Conservation (phyloP, 2,329 filamentous ascomycete genomes). For the Aureobasidium mangrovei region DNA sequence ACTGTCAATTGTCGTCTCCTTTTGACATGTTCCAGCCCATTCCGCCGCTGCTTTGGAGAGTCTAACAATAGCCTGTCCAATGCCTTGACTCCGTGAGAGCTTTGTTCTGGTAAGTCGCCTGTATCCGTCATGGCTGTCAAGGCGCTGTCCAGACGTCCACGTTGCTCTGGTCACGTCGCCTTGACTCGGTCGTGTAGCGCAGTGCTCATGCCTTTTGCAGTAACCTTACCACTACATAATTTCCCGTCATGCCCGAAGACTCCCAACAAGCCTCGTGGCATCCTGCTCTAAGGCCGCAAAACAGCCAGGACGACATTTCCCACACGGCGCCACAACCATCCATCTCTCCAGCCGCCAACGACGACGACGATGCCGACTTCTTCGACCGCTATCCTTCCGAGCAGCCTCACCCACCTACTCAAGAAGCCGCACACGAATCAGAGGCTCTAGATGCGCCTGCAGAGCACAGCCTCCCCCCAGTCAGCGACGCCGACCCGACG, state of each 20-base stretch:
- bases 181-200: background rate
- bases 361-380: slow-evolving; percentile 1
- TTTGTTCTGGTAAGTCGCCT: background rate
- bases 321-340: background rate
- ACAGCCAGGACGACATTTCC: background rate
- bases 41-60: background rate
- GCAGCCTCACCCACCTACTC: background rate
- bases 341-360: background rate
- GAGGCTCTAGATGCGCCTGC: background rate
- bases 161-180: background rate
- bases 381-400: background rate
- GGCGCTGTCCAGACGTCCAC: background rate
- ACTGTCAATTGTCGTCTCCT: background rate
- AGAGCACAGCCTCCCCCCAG: background rate
- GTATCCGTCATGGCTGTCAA: background rate
- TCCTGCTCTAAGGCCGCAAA: slow-evolving; percentile 8
- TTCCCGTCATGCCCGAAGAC: background rate
- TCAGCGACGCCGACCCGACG: background rate
- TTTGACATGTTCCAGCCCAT: background rate
- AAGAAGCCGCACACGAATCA: background rate
- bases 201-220: background rate
- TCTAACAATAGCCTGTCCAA: background rate
- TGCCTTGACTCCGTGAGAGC: background rate
- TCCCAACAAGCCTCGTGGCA: slow-evolving; percentile 5
- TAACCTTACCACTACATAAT: background rate